Evolutionary conservation across 495 filamentous ascomycete genomes (phyloP), one percentile per base, ranked within the genome.

Genomic region (Cladorrhinum samala): DNA sequence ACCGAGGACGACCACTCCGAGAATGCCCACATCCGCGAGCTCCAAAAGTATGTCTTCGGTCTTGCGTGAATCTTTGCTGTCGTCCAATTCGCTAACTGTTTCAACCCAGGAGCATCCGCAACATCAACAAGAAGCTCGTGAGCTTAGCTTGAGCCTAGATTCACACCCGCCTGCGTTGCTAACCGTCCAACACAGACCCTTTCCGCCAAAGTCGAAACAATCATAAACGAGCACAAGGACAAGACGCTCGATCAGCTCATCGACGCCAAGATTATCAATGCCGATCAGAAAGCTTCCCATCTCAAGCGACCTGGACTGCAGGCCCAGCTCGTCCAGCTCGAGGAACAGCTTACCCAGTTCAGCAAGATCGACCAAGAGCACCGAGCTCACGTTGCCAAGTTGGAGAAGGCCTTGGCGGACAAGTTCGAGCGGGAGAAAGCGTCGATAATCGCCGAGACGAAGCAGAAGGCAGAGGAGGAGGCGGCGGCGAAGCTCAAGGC

Each of bases 231-330:
- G 65, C 84, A 95, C 72, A 79, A 82, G 24, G 81, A 69, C 60
- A 84, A 84, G 67, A 79, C 81, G 2, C 82, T 96, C 43, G 91
- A 96, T 49, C 83, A 93, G n/a, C 82, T 96, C 24, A 84, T 96
- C 13, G 70, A 76, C 8, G 67, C 78, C 49, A 88, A 86, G 72
- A 87, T 92, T 67, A 91, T 99, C 77, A 99, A 97, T 66, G 58
- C 71, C 59, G 94, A 99, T 69, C 91, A 97, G 69, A 94, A 90
- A 68, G 83, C 86, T 7, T 87, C 96, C 71, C 82, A 83, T 20
- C 71, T 86, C 55, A 95, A 94, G 80, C 97, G 95, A 65, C 92
- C 93, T n/a, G 68, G 77, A 14, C 82, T 96, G 13, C 86, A 89
- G 62, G 79, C 82, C 23, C 79, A 85, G 57, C 73, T 91, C 44